phyloP scores from a whole-genome alignment of 2,329 filamentous ascomycete genomes.

The Stagonosporopsis cucurbitacearum region DNA sequence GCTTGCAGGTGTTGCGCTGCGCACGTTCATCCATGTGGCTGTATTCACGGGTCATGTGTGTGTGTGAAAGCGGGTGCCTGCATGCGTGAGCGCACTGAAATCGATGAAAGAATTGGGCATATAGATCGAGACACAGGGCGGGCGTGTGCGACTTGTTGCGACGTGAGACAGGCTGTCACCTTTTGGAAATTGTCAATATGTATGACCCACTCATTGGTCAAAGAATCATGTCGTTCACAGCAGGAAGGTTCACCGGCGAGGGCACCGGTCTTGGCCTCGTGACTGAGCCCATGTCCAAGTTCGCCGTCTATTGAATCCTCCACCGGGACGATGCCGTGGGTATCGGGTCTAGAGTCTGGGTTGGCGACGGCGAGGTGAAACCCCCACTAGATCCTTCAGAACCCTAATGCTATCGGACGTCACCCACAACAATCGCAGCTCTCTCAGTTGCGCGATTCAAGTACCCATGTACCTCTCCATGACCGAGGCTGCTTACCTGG shows the following conservation, averaged over 20 bases:
- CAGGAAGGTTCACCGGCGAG: not conserved
- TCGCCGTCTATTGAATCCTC: conserved; percentile 3
- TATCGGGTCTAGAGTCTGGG: not conserved
- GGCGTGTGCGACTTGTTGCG: conserved; percentile 6
- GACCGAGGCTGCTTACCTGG: not conserved
- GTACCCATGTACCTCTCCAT: conserved; percentile 5
- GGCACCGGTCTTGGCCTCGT: not conserved
- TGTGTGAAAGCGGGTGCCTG: conserved; percentile 19
- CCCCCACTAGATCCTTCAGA: conserved; percentile 12
- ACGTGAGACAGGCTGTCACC: conserved; percentile 7
- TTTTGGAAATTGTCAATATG: conserved; percentile 9
- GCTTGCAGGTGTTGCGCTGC: conserved; percentile 1
- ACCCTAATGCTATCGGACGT: not conserved
- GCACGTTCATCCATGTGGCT: conserved; percentile 23
- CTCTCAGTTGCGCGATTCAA: not conserved
- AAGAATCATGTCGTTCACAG: not conserved
- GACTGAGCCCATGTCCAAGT: not conserved
- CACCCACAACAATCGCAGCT: conserved; percentile 5
- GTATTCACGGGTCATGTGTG: conserved; percentile 17
- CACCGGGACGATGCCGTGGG: not conserved
- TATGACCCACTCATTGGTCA: not conserved
- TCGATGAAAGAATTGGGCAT: conserved; percentile 16
- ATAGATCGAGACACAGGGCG: not conserved
- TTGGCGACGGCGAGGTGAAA: conserved; percentile 1
- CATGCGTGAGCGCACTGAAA: conserved; percentile 23